These are phyloP conservation scores for Exophiala phaeomuriformis DNA, from an alignment of 2,329 filamentous ascomycete species.

Conservation along the genomic window DNA sequence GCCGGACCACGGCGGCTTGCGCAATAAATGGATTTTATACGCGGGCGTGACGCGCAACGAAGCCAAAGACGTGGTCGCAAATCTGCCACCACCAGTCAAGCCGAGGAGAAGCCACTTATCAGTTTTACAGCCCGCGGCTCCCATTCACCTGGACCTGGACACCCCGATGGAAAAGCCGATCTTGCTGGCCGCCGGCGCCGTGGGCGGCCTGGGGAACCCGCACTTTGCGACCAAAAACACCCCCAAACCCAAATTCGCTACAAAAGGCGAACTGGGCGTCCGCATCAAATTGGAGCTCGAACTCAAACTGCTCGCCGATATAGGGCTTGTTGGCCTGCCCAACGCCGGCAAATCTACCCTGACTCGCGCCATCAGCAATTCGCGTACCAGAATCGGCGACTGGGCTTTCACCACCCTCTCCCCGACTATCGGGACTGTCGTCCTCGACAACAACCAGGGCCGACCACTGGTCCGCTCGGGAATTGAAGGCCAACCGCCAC, in stretches of 20 bases:
- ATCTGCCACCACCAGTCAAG: slow-evolving; percentile 35
- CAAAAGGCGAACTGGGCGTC: slow-evolving; percentile 72
- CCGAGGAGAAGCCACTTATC: slow-evolving; percentile 52
- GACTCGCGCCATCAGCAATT: slow-evolving; percentile 77
- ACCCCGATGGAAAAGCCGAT: slow-evolving; percentile 75
- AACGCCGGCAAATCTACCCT: slow-evolving; percentile 96
- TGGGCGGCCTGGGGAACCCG: slow-evolving; percentile 87
- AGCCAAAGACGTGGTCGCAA: slow-evolving; percentile 12
- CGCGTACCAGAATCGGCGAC: slow-evolving; percentile 77
- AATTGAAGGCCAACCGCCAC: slow-evolving; percentile 44
- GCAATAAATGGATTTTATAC: slow-evolving; percentile 76
- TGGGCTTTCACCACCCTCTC: slow-evolving; percentile 97
- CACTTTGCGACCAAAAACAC: slow-evolving; percentile 77
- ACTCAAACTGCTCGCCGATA: slow-evolving; percentile 88
- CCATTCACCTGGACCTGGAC: slow-evolving; percentile 66
- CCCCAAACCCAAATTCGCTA: slow-evolving; percentile 76
- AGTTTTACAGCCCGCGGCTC: slow-evolving; percentile 62
- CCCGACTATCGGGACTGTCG: slow-evolving; percentile 91
- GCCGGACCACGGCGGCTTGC: slow-evolving; percentile 27
- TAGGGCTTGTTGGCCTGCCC: slow-evolving; percentile 87
- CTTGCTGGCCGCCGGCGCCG: slow-evolving; percentile 75
- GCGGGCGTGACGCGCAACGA: slow-evolving; percentile 52
- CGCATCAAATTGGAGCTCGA: slow-evolving; percentile 77
- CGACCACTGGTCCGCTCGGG: slow-evolving; percentile 52
- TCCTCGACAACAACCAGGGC: slow-evolving; percentile 79